Base-by-base conservation (phyloP, 2,329 filamentous ascomycete species). In the Diaporthe helianthi region DNA sequence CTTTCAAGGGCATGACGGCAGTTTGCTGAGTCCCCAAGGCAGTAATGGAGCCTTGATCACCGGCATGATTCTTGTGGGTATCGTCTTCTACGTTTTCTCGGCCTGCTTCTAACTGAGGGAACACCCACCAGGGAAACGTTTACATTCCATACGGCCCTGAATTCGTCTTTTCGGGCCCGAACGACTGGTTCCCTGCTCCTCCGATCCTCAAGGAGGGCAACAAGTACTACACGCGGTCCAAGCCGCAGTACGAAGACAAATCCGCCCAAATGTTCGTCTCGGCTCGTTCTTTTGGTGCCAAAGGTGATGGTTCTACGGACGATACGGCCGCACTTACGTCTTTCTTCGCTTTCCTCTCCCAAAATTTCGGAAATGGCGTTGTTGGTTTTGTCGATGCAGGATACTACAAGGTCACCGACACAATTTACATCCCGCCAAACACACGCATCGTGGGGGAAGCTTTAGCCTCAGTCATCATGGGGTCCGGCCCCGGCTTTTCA, bases 251-350 rank as follows among this genome's bases (percentile, higher is more conserved):
- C 75, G 85, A 87, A 72, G 78, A 81, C 47, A 76, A 85, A 17
- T 77, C 86, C 26, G 81, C 83, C 9, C 82, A 80, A 6, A 81
- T 83, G 12, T 90, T 92, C 74, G 77, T 90, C 73, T 89, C 86
- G 72, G 85, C 90, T 75, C 90, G 89, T 74, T 82, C 82, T 19
- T 83, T 83, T 46, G 89, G 90, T 66, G 91, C 90, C 55, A 87
- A 85, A 76, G 92, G 92, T 74, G 91, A 95, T 72, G 92, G 91
- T 31, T 76, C 79, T 0, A 89, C 90, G 0, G 92, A 95, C 72
- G 92, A 94, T 75, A 78, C 77, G 0, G 71, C 58, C 13, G 75
- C 73, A 1, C 69, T 81, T 10, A 78, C 77, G 36, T 24, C 67
- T 8, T 68, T 80, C 36, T 78, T 82, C 70, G 55, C 70, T 33